Evolutionary conservation across 2,329 filamentous ascomycete genomes (phyloP).

Genomic region (Magnaporthales sp.): DNA sequence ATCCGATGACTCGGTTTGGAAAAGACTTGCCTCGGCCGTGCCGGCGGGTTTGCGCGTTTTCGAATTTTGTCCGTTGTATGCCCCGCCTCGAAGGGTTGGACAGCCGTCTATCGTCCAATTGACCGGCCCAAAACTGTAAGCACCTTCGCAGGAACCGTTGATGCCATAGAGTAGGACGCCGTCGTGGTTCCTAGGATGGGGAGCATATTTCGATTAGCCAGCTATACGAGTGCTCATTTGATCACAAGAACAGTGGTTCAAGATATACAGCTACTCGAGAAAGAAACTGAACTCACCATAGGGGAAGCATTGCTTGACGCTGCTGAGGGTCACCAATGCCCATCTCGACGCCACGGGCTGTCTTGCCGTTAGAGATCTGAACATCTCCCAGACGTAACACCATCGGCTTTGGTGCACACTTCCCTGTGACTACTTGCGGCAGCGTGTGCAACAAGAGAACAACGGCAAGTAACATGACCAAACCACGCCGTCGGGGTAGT

Average conservation of each 20-base stretch:
- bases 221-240: too few relatives aligned
- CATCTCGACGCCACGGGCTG: conserved; percentile 9
- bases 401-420: conserved; percentile 8
- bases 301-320: conserved; percentile 8
- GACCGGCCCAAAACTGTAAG: neutral
- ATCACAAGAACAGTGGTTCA: too few relatives aligned
- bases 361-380: conserved; percentile 6
- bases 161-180: conserved; percentile 11
- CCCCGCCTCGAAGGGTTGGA: conserved; percentile 11
- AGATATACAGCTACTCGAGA: too few relatives aligned
- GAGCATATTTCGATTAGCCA: neutral
- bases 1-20: neutral
- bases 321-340: conserved; percentile 10
- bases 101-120: conserved; percentile 5
- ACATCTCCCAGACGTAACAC: conserved; percentile 9
- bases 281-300: conserved; percentile 6
- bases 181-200: conserved; percentile 12
- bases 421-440: neutral
- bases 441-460: too few relatives aligned
- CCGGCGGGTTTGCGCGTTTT: neutral
- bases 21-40: neutral
- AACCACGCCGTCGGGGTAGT: too few relatives aligned
- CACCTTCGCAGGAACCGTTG: conserved; percentile 7
- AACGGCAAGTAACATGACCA: too few relatives aligned
- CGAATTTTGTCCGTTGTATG: conserved; percentile 7